Evolutionary conservation across 2,329 filamentous ascomycete genomes (phyloP).

Genomic region (Aspergillus eucalypticola): DNA sequence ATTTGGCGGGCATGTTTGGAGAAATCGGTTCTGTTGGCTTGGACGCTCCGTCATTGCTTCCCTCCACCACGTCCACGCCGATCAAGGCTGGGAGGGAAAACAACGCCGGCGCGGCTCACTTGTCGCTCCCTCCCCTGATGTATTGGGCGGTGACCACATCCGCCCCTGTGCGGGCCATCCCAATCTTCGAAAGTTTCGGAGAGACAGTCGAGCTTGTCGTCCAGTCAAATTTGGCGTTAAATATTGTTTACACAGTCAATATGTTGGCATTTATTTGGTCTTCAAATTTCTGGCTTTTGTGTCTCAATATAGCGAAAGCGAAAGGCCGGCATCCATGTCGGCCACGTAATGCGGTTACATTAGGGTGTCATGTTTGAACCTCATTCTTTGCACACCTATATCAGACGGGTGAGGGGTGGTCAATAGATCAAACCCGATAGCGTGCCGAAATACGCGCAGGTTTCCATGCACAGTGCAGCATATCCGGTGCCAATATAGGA

Average conservation of each 20-base stretch:
- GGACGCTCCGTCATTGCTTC: constrained; percentile 14
- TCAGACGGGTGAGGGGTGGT: not conserved
- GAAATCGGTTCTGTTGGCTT: constrained; percentile 20
- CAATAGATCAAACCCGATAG: not conserved
- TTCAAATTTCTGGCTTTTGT: not conserved
- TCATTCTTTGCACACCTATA: not conserved
- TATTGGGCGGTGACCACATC: constrained; percentile 9
- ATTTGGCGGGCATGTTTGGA: constrained; percentile 19
- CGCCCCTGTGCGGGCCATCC: constrained; percentile 10
- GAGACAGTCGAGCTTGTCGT: constrained; percentile 8
- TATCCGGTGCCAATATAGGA: too few relatives aligned
- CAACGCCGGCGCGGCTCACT: constrained; percentile 7
- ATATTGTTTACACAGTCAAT: constrained; percentile 18
- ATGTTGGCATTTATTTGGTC: constrained; percentile 9
- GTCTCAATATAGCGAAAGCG: not conserved
- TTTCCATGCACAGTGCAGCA: too few relatives aligned
- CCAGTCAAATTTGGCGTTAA: constrained; percentile 12
- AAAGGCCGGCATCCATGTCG: not conserved
- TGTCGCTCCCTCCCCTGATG: constrained; percentile 9
- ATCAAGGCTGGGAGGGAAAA: not conserved
- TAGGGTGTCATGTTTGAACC: constrained; percentile 2
- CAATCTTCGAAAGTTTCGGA: constrained; percentile 11
- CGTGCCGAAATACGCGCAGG: not conserved
- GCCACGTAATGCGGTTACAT: not conserved
- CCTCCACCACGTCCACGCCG: constrained; percentile 5